Base-by-base conservation (phyloP, 179 eudicot genomes). In the Drosera spatulata region DNA sequence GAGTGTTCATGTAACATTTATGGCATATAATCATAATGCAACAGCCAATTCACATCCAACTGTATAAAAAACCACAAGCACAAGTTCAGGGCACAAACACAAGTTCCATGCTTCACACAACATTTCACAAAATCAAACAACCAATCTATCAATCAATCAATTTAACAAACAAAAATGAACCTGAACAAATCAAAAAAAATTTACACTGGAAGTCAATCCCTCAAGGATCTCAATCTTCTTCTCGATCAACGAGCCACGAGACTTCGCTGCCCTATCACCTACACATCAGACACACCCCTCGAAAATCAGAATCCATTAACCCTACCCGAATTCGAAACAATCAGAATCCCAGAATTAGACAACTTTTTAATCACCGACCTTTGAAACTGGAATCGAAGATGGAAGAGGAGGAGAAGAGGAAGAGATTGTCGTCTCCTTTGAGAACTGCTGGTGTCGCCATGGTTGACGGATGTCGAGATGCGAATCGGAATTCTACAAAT, bases 171-270 rank as follows among this genome's bases (percentile, higher is more conserved):
- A 37, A 42, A 52, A 11, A 22, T 39, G 37, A 15, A 60, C 39
- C 53, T 13, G n/a, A n/a, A n/a, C 12, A 41, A 54, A 55, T n/a
- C n/a, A 38, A 57, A 5, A 39, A 7, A 6, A 47, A 58, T 59
- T 80, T 83, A 88, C 97, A 58, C 69, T 80, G 52, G 91, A 80
- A 45, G 85, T 73, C 68, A 88, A 75, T 68, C 72, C 65, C 81
- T 91, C 91, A 2, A 91, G 88, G 53, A 76, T 71, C 61, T 88
- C 96, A 10, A 91, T 88, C 85, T 83, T 91, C 72, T 81, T 83
- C 78, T 91, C 97, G 58, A 91, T 73, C 52, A 78, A 71, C 7
- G 72, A 42, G 15, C 85, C 91, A 47, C 85, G 67, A 13, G 96
- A 77, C 75, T 78, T 82, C 50, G 47, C 81, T 58, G 66, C 62